phyloP scores from a whole-genome alignment of 148 eudicot genomes.

The Rhododendron molle region DNA sequence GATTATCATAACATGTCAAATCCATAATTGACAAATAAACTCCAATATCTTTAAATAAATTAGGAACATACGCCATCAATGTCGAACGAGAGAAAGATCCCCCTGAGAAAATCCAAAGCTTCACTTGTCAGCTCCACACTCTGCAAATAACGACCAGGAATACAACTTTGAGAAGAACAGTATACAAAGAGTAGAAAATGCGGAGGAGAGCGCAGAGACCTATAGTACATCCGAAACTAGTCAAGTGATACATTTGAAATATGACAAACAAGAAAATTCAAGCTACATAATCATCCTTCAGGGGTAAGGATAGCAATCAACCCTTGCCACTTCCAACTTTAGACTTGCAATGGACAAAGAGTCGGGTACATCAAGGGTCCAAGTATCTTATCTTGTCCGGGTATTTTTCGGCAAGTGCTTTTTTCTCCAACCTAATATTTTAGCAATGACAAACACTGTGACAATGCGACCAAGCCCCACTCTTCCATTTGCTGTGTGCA shows the following conservation, averaged over 20 bases:
- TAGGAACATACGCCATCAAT: conserved; percentile 40
- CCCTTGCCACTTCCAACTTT: background rate
- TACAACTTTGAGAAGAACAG: background rate
- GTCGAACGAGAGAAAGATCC: conserved; percentile 39
- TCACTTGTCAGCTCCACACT: conserved; percentile 56
- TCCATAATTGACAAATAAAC: background rate
- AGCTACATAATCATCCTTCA: background rate
- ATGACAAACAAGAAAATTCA: background rate
- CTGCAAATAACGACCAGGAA: conserved; percentile 19
- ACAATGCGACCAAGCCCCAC: background rate
- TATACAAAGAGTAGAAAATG: background rate
- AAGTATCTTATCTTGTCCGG: background rate
- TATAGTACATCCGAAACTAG: background rate
- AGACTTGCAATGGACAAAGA: background rate
- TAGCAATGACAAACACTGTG: background rate
- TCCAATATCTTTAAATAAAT: background rate
- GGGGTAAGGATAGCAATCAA: background rate
- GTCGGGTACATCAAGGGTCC: background rate
- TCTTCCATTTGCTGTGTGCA: background rate
- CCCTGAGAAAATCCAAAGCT: conserved; percentile 48
- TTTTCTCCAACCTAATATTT: background rate
- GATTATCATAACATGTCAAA: background rate
- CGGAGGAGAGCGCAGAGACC: background rate
- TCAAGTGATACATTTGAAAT: background rate
- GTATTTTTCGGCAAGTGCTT: background rate